Base-by-base conservation (phyloP, 441 rosid genomes). In the Adansonia grandidieri region DNA sequence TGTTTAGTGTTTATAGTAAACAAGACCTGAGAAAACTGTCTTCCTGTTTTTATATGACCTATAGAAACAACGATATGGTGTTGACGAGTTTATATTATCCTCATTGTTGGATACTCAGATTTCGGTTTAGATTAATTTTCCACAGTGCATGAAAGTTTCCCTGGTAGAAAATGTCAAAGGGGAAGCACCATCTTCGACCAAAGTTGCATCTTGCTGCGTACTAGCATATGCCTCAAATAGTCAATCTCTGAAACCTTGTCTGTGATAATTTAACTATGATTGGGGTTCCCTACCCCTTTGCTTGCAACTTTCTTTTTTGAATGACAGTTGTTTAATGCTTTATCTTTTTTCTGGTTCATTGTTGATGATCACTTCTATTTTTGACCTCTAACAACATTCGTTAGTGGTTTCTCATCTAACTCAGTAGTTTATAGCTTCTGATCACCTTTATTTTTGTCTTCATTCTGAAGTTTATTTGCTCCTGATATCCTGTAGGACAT, bases 401-500 rank as follows among this genome's bases (percentile, higher is more conserved):
- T 56, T 51, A 51, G 15, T 13, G 0, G 1, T 45, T 15, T 13
- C 19, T 14, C n/a, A 3, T 63, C 1, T 32, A 61, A 61, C n/a
- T 61, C 56, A 40, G 50, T 65, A 7, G 6, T 65, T 65, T 40
- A 8, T 64, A n/a, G 47, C 15, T 62, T 66, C 42, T 65, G 40
- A 2, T 58, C 14, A 24, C 28, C 9, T 60, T 20, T 77, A 42
- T 28, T 32, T 9, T 48, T 61, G 14, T 66, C 61, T 51, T 77
- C 32, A 40, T 77, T 54, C 73, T 48, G 28, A 32, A 80, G 54
- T 54, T 82, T 19, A 74, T 78, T 6, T 19, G 2, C 15, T 73
- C 71, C 53, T 65, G 28, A 14, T 79, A 53, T 28, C 19, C 9
- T 77, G 58, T 68, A 95, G 99, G 99, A 54, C 98, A 95, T 65